Evolutionary conservation across 768 basidiomycete genomes (phyloP).

Genomic region (Trametes cubensis): DNA sequence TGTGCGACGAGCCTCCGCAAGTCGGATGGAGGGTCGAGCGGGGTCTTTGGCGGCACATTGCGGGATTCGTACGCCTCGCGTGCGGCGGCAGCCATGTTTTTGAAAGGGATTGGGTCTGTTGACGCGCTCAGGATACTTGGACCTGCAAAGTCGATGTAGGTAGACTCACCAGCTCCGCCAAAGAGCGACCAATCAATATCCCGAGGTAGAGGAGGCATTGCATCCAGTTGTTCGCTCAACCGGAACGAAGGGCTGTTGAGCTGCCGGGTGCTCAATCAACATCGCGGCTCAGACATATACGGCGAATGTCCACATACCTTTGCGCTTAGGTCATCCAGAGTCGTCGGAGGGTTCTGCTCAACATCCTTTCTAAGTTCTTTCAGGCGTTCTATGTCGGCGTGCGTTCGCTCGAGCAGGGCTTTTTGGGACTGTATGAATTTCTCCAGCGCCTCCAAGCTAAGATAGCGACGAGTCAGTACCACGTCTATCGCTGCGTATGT

Average conservation of each 20-base stretch:
- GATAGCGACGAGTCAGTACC: background rate
- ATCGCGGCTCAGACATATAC: background rate
- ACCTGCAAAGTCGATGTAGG: background rate
- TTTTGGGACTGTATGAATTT: slow-evolving; percentile 65
- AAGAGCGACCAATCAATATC: slow-evolving; percentile 68
- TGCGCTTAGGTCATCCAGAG: slow-evolving; percentile 33
- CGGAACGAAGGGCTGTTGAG: slow-evolving; percentile 38
- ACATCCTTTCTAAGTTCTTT: slow-evolving; percentile 47
- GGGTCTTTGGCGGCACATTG: slow-evolving; percentile 43
- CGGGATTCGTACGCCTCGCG: slow-evolving; percentile 42
- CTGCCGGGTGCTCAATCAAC: slow-evolving; percentile 18
- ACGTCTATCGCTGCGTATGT: background rate
- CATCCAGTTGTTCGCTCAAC: slow-evolving; percentile 50
- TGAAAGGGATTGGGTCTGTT: slow-evolving; percentile 59
- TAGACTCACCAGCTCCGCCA: slow-evolving; percentile 49
- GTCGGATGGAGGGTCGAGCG: slow-evolving; percentile 42
- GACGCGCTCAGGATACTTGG: background rate
- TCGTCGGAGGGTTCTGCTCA: slow-evolving; percentile 39
- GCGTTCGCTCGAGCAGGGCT: slow-evolving; percentile 58
- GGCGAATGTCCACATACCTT: slow-evolving; percentile 38
- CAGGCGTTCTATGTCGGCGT: slow-evolving; percentile 63
- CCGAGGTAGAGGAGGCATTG: slow-evolving; percentile 47
- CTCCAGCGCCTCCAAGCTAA: slow-evolving; percentile 66
- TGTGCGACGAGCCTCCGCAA: slow-evolving; percentile 62
- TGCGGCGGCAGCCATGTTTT: slow-evolving; percentile 45